phyloP scores from a whole-genome alignment of 371 early-diverging fungal genomes.

The Batkoa obscura region DNA sequence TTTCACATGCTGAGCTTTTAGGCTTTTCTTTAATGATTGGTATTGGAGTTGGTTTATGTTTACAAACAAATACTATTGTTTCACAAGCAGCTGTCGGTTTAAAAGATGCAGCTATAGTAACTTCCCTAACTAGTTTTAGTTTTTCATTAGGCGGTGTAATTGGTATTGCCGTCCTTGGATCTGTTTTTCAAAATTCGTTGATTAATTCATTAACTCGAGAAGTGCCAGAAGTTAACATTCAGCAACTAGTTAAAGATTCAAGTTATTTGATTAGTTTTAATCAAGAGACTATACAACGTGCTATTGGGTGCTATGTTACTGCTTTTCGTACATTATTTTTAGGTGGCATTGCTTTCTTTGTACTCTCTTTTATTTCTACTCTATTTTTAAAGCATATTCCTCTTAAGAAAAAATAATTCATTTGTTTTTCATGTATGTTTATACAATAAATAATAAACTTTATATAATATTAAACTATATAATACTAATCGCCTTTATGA shows the following conservation, averaged over 20 bases:
- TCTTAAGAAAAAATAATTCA: too few relatives aligned
- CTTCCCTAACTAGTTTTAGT: conserved; percentile 21
- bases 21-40: background rate
- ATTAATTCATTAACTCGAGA: background rate
- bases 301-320: background rate
- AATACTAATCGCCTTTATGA: too few relatives aligned
- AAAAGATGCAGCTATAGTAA: conserved; percentile 23
- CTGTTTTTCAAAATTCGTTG: conserved; percentile 18
- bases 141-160: conserved; percentile 25
- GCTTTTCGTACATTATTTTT: background rate
- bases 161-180: conserved; percentile 22
- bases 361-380: background rate
- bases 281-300: background rate
- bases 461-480: too few relatives aligned
- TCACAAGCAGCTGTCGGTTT: conserved; percentile 11
- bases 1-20: too few relatives aligned
- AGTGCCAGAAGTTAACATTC: background rate
- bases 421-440: too few relatives aligned
- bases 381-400: background rate
- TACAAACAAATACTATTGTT: background rate
- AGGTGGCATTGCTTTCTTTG: background rate
- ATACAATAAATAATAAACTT: too few relatives aligned
- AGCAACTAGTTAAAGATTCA: background rate
- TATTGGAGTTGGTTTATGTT: background rate
- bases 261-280: background rate